Conservation (phyloP, 495 filamentous ascomycete genomes). For the Aspergillus asperescens region DNA sequence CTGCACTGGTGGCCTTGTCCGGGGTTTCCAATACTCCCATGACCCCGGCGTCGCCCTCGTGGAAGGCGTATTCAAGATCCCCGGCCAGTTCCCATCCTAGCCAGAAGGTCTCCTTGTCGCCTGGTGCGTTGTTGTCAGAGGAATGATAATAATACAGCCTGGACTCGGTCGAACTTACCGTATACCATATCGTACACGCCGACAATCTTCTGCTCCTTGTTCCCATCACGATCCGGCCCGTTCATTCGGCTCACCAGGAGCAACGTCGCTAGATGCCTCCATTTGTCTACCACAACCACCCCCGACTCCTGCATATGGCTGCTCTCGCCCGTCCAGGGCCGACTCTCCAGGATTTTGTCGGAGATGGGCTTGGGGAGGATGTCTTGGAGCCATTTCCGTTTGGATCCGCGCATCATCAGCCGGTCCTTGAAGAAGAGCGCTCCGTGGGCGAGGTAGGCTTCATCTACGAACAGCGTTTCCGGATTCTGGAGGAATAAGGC, state of each 20-base stretch:
- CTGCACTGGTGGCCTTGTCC: neutral
- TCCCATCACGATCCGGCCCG: slow-evolving; percentile 25
- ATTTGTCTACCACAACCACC: slow-evolving; percentile 27
- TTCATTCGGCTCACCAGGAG: slow-evolving; percentile 27
- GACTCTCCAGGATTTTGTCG: slow-evolving; percentile 10
- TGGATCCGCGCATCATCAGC: slow-evolving; percentile 21
- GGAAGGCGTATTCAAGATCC: slow-evolving; percentile 23
- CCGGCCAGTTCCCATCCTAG: slow-evolving; percentile 25
- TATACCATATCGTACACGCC: slow-evolving; percentile 28
- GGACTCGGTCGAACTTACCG: slow-evolving; percentile 13
- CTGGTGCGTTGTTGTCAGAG: slow-evolving; percentile 11
- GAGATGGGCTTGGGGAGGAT: slow-evolving; percentile 21
- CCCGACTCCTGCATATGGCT: slow-evolving; percentile 30
- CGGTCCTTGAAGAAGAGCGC: slow-evolving; percentile 40
- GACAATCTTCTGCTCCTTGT: slow-evolving; percentile 5
- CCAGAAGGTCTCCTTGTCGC: slow-evolving; percentile 31
- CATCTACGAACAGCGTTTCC: slow-evolving; percentile 32
- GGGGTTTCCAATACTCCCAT: slow-evolving; percentile 13
- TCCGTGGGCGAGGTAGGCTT: slow-evolving; percentile 26
- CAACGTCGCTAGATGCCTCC: slow-evolving; percentile 23
- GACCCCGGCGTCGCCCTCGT: slow-evolving; percentile 18
- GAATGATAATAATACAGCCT: too few relatives aligned
- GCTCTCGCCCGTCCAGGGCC: slow-evolving; percentile 24
- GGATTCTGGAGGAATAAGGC: slow-evolving; percentile 39
- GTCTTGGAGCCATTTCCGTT: slow-evolving; percentile 19